Evolutionary conservation across 2,329 filamentous ascomycete genomes (phyloP).

Genomic region (Aspergillus thermomutatus): DNA sequence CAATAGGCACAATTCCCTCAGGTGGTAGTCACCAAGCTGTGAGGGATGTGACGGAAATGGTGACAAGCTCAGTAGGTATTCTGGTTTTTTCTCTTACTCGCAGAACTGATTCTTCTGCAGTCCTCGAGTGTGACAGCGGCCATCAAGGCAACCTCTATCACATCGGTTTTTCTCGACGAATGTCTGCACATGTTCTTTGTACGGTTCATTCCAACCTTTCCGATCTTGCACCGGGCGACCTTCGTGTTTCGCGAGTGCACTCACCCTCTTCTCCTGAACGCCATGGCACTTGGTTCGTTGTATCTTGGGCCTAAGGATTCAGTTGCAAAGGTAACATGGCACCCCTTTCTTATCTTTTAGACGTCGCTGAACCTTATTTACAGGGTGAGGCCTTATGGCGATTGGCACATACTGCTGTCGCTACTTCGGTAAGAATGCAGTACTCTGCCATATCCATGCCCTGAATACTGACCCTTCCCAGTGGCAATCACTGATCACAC

Average conservation of each 20-base stretch:
- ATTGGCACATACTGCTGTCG: slow-evolving; percentile 44
- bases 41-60: slow-evolving; percentile 45
- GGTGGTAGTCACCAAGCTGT: slow-evolving; percentile 44
- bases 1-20: slow-evolving; percentile 38
- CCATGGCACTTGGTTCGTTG: slow-evolving; percentile 46
- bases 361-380: not conserved
- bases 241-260: slow-evolving; percentile 46
- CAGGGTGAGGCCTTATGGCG: slow-evolving; percentile 45
- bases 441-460: not conserved
- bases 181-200: slow-evolving; percentile 49
- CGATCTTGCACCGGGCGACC: slow-evolving; percentile 43
- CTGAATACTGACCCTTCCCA: slow-evolving; percentile 10
- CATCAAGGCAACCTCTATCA: slow-evolving; percentile 42
- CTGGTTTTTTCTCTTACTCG: not conserved
- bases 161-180: slow-evolving; percentile 46
- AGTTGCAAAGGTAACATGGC: slow-evolving; percentile 31
- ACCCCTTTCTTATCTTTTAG: not conserved
- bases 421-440: slow-evolving; percentile 34
- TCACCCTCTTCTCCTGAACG: slow-evolving; percentile 43
- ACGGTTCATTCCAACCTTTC: slow-evolving; percentile 46
- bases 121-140: slow-evolving; percentile 45
- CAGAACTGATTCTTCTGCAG: slow-evolving; percentile 16
- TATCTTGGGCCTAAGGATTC: slow-evolving; percentile 45
- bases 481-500: slow-evolving; percentile 46
- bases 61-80: slow-evolving; percentile 38